phyloP scores from a whole-genome alignment of 2,329 filamentous ascomycete genomes.

The Fusarium buharicum region DNA sequence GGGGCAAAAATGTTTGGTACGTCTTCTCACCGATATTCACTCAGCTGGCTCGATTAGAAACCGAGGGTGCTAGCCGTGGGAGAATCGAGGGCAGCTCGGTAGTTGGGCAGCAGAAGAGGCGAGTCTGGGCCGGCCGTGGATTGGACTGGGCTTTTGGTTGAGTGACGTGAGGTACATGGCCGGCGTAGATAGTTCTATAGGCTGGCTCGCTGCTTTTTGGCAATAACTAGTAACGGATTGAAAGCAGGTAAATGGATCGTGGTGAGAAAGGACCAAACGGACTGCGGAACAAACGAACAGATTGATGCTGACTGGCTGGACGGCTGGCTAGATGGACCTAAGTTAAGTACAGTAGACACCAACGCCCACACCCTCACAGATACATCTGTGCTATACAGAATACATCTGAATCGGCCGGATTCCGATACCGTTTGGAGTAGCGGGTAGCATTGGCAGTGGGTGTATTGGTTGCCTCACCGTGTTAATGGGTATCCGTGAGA shows the following conservation, averaged over 20 bases:
- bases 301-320: slow-evolving; percentile 40
- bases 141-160: slow-evolving; percentile 32
- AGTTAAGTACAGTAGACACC: slow-evolving; percentile 38
- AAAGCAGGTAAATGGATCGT: slow-evolving; percentile 36
- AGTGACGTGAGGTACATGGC: slow-evolving; percentile 45
- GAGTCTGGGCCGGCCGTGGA: slow-evolving; percentile 20
- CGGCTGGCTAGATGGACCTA: slow-evolving; percentile 38
- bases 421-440: slow-evolving; percentile 41
- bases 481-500: slow-evolving; percentile 34
- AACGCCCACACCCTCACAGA: slow-evolving; percentile 42
- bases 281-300: slow-evolving; percentile 20
- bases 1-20: slow-evolving; percentile 31
- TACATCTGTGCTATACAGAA: slow-evolving; percentile 31
- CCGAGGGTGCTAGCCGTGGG: slow-evolving; percentile 19
- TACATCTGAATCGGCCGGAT: slow-evolving; percentile 41
- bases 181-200: slow-evolving; percentile 23
- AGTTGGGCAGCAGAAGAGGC: slow-evolving; percentile 30
- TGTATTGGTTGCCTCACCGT: slow-evolving; percentile 31
- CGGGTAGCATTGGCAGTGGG: slow-evolving; percentile 35
- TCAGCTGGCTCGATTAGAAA: slow-evolving; percentile 22
- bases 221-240: slow-evolving; percentile 28
- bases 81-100: slow-evolving; percentile 28
- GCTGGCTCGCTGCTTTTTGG: slow-evolving; percentile 40
- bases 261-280: slow-evolving; percentile 37
- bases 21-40: slow-evolving; percentile 33